Base-by-base conservation (phyloP, 805 yeast genomes). In the Starmerella bombicola region DNA sequence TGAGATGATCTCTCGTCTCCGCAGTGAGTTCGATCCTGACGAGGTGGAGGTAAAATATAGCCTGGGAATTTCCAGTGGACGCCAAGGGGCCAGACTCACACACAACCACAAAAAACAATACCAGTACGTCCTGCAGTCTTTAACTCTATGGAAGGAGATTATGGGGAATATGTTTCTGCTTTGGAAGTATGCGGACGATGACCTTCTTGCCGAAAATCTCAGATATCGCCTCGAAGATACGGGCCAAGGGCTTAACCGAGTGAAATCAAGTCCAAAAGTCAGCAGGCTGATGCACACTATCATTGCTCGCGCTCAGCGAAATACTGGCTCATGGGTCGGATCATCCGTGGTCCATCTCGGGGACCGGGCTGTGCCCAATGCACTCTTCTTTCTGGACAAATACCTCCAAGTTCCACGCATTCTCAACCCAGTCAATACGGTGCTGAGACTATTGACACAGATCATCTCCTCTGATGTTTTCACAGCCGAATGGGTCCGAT, bases 331-430 rank as follows among this genome's bases (percentile, higher is more conserved):
- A 2, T 80, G 91, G 88, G 78, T 80, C 25, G 93, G 93, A 2
- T 75, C 83, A 4, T 73, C 80, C 13, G 88, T 78, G 18, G 80
- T 80, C 19, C 93, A 80, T 58, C 55, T 81, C 15, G 93, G 91
- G 30, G 93, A 80, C 57, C 79, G 76, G 51, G 80, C 86, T 1
- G 93, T 80, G 4, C 93, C 93, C 2, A 80, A 80, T 56, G 85
- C 88, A 0, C 57, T 81, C 45, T 80, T 80, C 55, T 80, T 80
- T 63, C 60, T 80, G 38, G 91, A 80, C 58, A 80, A 81, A 56
- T 80, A 80, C 55, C 70, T 78, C 23, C 93, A 80, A 57, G 82
- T 81, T 3, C 91, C 91, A 23, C 69, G 77, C 37, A 80, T 80
- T 28, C 60, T 80, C 50, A 80, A 74, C 32, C 93, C 93, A 2